Conservation (phyloP, 2,329 filamentous ascomycete species). For the Emericellopsis atlantica region DNA sequence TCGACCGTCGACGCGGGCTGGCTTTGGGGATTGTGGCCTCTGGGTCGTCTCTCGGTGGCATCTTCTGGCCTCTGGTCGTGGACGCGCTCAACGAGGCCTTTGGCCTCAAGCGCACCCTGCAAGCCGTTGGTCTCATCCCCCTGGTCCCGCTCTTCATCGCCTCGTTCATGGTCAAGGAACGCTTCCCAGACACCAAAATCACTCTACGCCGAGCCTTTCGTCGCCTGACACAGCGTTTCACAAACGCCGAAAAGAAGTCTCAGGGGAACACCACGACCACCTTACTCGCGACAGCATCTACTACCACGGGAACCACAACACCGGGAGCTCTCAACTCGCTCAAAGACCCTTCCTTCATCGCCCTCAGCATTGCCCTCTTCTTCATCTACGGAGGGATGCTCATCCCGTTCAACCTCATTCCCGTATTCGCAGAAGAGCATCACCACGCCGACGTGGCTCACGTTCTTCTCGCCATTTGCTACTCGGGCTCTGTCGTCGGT, state of each 20-base stretch:
- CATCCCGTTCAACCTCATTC: slow-evolving; percentile 18
- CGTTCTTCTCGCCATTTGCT: slow-evolving; percentile 47
- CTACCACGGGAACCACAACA: slow-evolving; percentile 1
- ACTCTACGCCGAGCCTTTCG: neutral
- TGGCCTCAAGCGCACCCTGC: slow-evolving; percentile 7
- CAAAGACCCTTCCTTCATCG: slow-evolving; percentile 10
- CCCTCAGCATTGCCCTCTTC: slow-evolving; percentile 9
- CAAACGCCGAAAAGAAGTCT: neutral
- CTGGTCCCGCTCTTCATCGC: slow-evolving; percentile 12
- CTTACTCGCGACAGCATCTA: no score
- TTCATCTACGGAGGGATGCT: slow-evolving; percentile 15
- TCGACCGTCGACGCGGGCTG: slow-evolving; percentile 14
- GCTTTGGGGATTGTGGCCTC: slow-evolving; percentile 17
- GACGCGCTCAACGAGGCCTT: slow-evolving; percentile 6
- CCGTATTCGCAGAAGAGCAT: slow-evolving; percentile 36
- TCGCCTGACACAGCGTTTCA: neutral
- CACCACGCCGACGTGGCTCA: slow-evolving; percentile 29
- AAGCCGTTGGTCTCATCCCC: slow-evolving; percentile 9
- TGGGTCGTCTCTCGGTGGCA: slow-evolving; percentile 16
- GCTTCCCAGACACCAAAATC: slow-evolving; percentile 4
- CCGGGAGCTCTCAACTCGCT: slow-evolving; percentile 11
- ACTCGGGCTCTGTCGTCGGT: slow-evolving; percentile 40
- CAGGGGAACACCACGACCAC: neutral
- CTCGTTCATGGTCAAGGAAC: slow-evolving; percentile 14
- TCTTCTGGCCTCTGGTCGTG: slow-evolving; percentile 15